A percentile compares a stretch with the other conserved stretches of the same genome.
These are phyloP conservation scores for Mycothermus thermophilus DNA, from an alignment of 495 filamentous ascomycete species.

Conservation along the genomic window DNA sequence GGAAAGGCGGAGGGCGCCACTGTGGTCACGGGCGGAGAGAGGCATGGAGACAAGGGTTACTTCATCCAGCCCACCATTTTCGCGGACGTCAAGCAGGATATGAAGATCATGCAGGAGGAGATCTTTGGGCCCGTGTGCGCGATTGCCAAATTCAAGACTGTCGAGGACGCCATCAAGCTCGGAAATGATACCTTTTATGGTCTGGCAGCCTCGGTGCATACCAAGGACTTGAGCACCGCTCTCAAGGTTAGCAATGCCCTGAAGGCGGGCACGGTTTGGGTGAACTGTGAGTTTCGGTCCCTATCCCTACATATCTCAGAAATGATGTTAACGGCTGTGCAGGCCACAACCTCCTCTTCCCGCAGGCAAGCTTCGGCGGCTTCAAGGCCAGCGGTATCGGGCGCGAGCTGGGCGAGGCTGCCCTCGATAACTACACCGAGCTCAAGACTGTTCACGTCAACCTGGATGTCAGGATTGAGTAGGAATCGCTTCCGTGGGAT, in stretches of 20 bases:
- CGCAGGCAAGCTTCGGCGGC: slow-evolving; percentile 70
- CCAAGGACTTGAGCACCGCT: slow-evolving; percentile 82
- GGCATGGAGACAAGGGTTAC: slow-evolving; percentile 81
- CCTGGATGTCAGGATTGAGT: slow-evolving; percentile 10
- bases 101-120: slow-evolving; percentile 99
- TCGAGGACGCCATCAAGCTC: slow-evolving; percentile 68
- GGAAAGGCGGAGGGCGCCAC: slow-evolving; percentile 82
- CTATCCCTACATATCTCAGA: neutral
- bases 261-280: slow-evolving; percentile 87
- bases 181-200: slow-evolving; percentile 79
- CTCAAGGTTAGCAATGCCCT: slow-evolving; percentile 74
- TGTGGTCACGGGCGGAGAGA: slow-evolving; percentile 71
- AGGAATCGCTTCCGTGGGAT: no score
- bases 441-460: slow-evolving; percentile 44
- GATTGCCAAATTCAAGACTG: slow-evolving; percentile 84
- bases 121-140: slow-evolving; percentile 94
- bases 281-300: slow-evolving; percentile 53
- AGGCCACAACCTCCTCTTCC: slow-evolving; percentile 60
- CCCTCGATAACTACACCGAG: slow-evolving; percentile 86
- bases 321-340: neutral
- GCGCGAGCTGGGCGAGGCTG: slow-evolving; percentile 87
- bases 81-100: slow-evolving; percentile 71
- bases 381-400: slow-evolving; percentile 91
- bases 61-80: slow-evolving; percentile 98
- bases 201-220: slow-evolving; percentile 87